phyloP scores from a whole-genome alignment of 139 green algal species.

The Eudorina sp. region DNA sequence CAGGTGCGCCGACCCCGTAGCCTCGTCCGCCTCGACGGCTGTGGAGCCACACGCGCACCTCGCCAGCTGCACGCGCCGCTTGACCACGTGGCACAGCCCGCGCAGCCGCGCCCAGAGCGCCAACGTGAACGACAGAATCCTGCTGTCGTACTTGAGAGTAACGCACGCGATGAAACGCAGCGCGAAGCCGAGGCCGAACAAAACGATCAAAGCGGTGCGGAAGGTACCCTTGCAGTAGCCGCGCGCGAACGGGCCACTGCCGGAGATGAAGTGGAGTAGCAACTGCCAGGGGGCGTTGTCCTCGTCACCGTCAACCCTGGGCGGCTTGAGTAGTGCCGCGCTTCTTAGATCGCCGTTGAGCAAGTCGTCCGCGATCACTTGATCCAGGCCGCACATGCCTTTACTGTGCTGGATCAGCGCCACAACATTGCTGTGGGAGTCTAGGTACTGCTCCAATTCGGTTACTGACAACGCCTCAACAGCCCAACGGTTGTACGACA shows the following conservation, averaged over 20 bases:
- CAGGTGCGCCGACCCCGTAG: too few species aligned
- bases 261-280: not conserved
- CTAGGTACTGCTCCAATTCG: conserved; percentile 26
- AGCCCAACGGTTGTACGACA: conserved; percentile 58
- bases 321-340: too few species aligned
- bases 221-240: not conserved
- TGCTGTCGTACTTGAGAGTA: not conserved
- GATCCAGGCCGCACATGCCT: conserved; percentile 12
- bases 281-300: too few species aligned
- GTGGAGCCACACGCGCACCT: too few species aligned
- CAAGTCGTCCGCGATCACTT: not conserved
- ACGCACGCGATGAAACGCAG: not conserved
- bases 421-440: conserved; percentile 28
- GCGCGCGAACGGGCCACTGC: not conserved
- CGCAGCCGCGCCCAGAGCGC: too few species aligned
- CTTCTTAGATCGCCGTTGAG: not conserved
- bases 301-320: not conserved
- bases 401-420: conserved; percentile 4
- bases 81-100: too few species aligned
- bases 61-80: too few species aligned
- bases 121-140: too few species aligned
- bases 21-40: too few species aligned
- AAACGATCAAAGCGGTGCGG: not conserved
- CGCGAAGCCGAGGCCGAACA: not conserved
- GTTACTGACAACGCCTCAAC: not conserved